Percentiles rank a stretch among this genome's conserved stretches.
phyloP scores from a whole-genome alignment of 371 early-diverging fungal genomes.

The Umbelopsis sp. region DNA sequence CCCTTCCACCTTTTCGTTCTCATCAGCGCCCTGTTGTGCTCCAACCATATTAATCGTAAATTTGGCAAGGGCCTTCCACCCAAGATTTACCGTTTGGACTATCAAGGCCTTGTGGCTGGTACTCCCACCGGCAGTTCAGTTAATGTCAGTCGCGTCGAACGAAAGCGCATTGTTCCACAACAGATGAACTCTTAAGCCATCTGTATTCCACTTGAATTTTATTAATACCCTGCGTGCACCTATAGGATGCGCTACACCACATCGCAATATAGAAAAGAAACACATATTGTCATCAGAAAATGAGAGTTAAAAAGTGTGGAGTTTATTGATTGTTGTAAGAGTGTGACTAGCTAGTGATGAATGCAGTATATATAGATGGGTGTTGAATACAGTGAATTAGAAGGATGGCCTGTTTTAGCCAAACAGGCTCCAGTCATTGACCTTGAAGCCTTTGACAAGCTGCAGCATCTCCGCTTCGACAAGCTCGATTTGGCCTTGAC shows the following conservation, averaged over 20 bases:
- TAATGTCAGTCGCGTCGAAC: slow-evolving; percentile 26
- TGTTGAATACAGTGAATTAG: no score
- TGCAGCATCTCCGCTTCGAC: slow-evolving; percentile 53
- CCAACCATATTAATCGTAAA: slow-evolving; percentile 60
- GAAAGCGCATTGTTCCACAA: background rate
- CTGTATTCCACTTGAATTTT: background rate
- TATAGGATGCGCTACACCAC: background rate
- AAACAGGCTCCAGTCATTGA: slow-evolving; percentile 69
- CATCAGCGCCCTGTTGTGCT: slow-evolving; percentile 54
- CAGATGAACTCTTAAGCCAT: background rate
- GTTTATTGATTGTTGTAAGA: no score
- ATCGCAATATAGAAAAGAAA: background rate
- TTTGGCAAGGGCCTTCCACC: slow-evolving; percentile 55
- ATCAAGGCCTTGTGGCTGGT: slow-evolving; percentile 50
- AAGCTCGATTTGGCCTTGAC: slow-evolving; percentile 37
- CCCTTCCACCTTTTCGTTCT: slow-evolving; percentile 55
- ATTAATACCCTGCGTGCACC: background rate
- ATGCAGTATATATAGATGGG: no score
- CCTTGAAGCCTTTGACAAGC: slow-evolving; percentile 44
- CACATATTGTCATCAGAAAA: no score
- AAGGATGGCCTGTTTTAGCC: slow-evolving; percentile 23
- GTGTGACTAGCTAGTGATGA: no score
- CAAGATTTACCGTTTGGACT: slow-evolving; percentile 53
- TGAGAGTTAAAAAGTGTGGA: no score
- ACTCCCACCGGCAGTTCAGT: slow-evolving; percentile 50